Evolutionary conservation across 2,329 filamentous ascomycete species (phyloP), one percentile per base, ranked within the genome.

Genomic region (Trichophaea hybrida): DNA sequence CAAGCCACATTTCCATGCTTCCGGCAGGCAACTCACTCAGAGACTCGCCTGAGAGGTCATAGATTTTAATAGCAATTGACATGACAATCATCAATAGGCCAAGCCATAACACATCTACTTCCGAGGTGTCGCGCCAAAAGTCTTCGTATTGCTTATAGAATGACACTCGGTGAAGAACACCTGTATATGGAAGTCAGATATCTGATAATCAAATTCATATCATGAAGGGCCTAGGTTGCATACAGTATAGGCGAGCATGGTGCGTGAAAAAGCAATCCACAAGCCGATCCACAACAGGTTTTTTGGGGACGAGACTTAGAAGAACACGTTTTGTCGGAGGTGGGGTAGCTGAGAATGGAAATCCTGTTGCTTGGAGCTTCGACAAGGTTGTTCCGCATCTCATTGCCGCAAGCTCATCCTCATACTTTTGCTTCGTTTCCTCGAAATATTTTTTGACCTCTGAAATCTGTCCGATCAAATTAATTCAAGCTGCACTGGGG

Each of bases 401-500:
- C 84, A 64, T 59, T n/a, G 63, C 56, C 34, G 59, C 64, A 13
- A 64, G 34, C 49, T 54, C 62, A 31, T 54, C 59, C 70, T 94
- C 88, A 61, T 91, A 78, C 65, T 96, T 89, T 69, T 93, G 90
- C 71, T 93, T 94, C 73, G 96, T 88, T 38, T 79, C 81, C 15
- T 75, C 74, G 69, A 94, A 97, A 73, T 93, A 96, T 67, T 85
- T 90, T 70, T 91, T 94, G 32, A 98, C 91, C 74, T 98, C 93
- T 7, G 87, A 78, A 64, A 98, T 93, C 79, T 85, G 62, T 55
- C 31, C 43, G 35, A 43, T 49, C 53, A 48, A 50, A 63, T 49
- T 54, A 60, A 55, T 55, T 15, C 7, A 24, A 13, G n/a, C 32
- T 12, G 5, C 48, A 13, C 48, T 35, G 13, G 8, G 35, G 8